Conservation (phyloP, 192 early-diverging fungal genomes). For the Umbelopsis isabellina region DNA sequence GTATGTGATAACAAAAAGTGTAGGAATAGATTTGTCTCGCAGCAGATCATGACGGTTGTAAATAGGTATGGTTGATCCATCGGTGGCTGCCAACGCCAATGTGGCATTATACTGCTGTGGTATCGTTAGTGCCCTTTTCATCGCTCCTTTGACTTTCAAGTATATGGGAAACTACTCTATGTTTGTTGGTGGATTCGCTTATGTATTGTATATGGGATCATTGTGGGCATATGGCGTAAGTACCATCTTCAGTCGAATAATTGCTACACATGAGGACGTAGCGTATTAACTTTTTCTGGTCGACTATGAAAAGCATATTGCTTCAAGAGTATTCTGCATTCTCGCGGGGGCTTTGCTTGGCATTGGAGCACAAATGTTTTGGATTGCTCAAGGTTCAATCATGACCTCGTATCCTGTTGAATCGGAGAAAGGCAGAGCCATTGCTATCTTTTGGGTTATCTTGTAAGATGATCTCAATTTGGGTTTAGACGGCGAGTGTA, state of each 20-base stretch:
- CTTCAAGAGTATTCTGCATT: slow-evolving; percentile 37
- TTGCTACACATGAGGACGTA: background rate
- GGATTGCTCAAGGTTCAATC: slow-evolving; percentile 62
- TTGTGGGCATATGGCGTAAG: slow-evolving; percentile 20
- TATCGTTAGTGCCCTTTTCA: slow-evolving; percentile 9
- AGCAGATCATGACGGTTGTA: background rate
- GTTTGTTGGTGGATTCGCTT: slow-evolving; percentile 63
- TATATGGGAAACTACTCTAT: slow-evolving; percentile 67
- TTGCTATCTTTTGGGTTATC: slow-evolving; percentile 83
- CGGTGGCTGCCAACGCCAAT: slow-evolving; percentile 21
- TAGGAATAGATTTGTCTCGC: background rate
- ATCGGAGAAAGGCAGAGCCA: slow-evolving; percentile 72
- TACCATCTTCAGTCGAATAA: background rate
- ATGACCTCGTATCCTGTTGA: slow-evolving; percentile 82
- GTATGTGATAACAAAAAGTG: background rate
- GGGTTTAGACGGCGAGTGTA: background rate
- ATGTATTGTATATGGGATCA: slow-evolving; percentile 74
- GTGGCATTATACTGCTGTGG: slow-evolving; percentile 7
- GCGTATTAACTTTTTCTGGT: slow-evolving; percentile 52
- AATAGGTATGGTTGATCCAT: slow-evolving; percentile 18
- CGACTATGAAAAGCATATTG: slow-evolving; percentile 50
- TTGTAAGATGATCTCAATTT: slow-evolving; percentile 37
- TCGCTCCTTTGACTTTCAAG: slow-evolving; percentile 20
- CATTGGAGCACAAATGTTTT: slow-evolving; percentile 72
- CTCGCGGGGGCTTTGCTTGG: slow-evolving; percentile 75